Evolutionary conservation across 176 grass and related monocot genomes (phyloP), one percentile per base, ranked within the genome.

Genomic region (Microstegium vimineum): DNA sequence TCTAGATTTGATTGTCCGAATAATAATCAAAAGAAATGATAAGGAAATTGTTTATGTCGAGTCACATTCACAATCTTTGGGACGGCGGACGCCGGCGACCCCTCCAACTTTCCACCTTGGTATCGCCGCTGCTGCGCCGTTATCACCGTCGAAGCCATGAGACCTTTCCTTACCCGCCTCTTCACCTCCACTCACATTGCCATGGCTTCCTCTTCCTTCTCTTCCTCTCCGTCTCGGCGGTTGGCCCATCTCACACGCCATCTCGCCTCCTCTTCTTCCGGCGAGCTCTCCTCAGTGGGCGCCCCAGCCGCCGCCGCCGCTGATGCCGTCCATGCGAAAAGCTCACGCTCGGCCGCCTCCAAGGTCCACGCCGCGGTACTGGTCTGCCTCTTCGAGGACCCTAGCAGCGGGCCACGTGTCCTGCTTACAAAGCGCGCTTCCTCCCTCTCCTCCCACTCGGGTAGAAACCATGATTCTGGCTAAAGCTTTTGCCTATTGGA

Each of bases 371-470:
- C 95, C 71, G 86, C 95, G 52, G 90, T 98, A 67, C 92, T 98
- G 42, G 69, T 98, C 46, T 98, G 95, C 76, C 88, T 98, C 74
- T 94, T 98, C 78, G 92, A 98, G 81, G 95, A 89, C 13, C 65
- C 83, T 2, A 57, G 12, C 25, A 88, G 84, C 43, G 90, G 89
- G 52, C 82, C 88, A 26, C 90, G 95, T 25, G 95, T 98, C 52
- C 74, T 98, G 69, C 90, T 98, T 78, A 98, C 95, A 37, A 94
- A 94, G 78, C 92, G 95, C 42, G 89, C 95, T 18, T 87, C 95
- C 45, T 87, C 91, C 74, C 92, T 98, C 61, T 84, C 82, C 71
- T 74, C 88, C 63, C 92, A 98, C 81, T 94, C 95, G 14, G 94
- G 91, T 92, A 9, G 0, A 37, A 40, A 22, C 25, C 7, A 13